These are phyloP conservation scores for Amaranthus cruentus DNA, from an alignment of 148 eudicot species.

Conservation along the genomic window DNA sequence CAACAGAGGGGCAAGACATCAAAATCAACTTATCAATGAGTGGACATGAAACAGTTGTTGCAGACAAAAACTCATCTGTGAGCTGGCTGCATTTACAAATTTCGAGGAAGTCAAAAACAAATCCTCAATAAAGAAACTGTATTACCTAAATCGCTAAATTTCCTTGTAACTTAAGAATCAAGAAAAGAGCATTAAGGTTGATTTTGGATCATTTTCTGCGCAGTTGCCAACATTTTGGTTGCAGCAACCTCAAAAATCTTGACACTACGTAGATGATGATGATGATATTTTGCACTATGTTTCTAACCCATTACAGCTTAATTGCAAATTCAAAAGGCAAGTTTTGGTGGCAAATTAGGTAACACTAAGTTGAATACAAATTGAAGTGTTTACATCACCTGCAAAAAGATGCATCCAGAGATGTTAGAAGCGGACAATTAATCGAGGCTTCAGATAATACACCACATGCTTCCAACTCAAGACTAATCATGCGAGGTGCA, in stretches of 20 bases:
- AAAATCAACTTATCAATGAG: constrained; percentile 74
- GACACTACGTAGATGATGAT: too few species aligned
- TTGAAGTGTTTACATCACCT: constrained; percentile 38
- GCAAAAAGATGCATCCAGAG: constrained; percentile 96
- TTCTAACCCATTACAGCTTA: too few species aligned
- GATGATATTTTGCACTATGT: too few species aligned
- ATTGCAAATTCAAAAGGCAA: too few species aligned
- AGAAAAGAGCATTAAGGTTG: too few species aligned
- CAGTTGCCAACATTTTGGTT: too few species aligned
- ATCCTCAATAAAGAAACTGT: background rate
- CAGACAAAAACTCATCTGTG: constrained; percentile 79
- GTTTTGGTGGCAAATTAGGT: too few species aligned
- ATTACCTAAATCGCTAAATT: too few species aligned
- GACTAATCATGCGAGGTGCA: constrained; percentile 72
- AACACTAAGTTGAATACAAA: background rate
- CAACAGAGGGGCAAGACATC: constrained; percentile 93
- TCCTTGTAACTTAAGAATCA: too few species aligned
- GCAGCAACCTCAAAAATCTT: too few species aligned
- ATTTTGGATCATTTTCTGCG: too few species aligned
- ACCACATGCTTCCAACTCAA: constrained; percentile 96
- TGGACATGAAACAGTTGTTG: constrained; percentile 75
- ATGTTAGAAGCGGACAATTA: constrained; percentile 73
- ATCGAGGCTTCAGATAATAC: constrained; percentile 83
- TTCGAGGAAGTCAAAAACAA: constrained; percentile 2
- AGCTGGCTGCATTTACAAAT: constrained; percentile 62